These are phyloP conservation scores for Schizochytrium sp. DNA, from an alignment of 108 stramenopile genomes.

Conservation along the genomic window DNA sequence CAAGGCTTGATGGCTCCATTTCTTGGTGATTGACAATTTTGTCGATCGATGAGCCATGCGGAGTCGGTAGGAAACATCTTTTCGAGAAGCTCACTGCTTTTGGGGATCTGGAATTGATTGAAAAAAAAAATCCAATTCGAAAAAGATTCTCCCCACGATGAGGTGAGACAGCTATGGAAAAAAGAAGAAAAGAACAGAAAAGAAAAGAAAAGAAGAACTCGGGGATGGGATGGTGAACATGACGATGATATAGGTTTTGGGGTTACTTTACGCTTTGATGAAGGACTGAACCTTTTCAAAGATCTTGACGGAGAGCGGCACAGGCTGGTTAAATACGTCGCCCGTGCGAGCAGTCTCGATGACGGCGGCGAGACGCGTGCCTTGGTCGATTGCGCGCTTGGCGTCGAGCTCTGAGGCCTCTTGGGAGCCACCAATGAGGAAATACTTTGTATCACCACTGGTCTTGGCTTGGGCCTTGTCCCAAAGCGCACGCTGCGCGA, in stretches of 20 bases:
- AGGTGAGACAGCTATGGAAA: too few relatives aligned
- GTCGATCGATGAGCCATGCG: too few relatives aligned
- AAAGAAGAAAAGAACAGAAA: too few relatives aligned
- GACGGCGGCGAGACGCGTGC: constrained; percentile 70
- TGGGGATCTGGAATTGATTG: too few relatives aligned
- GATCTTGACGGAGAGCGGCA: constrained; percentile 26
- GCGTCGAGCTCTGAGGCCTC: constrained; percentile 89
- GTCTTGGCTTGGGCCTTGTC: constrained; percentile 35
- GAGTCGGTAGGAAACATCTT: too few relatives aligned
- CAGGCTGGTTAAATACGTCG: constrained; percentile 42
- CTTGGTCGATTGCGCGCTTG: constrained; percentile 96
- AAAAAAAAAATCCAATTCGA: too few relatives aligned
- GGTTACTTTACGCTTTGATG: background rate
- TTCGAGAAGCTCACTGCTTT: too few relatives aligned
- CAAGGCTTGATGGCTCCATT: too few relatives aligned
- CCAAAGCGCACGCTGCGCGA: constrained; percentile 37
- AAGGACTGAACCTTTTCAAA: background rate
- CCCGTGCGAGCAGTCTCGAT: constrained; percentile 39
- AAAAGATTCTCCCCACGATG: too few relatives aligned
- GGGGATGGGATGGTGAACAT: background rate
- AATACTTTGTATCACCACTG: constrained; percentile 50
- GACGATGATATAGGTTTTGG: background rate
- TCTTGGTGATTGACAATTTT: too few relatives aligned
- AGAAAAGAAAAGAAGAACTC: too few relatives aligned
- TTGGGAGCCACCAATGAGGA: constrained; percentile 77